Evolutionary conservation across 768 basidiomycete genomes (phyloP).

Genomic region (Basidioascus undulatus): DNA sequence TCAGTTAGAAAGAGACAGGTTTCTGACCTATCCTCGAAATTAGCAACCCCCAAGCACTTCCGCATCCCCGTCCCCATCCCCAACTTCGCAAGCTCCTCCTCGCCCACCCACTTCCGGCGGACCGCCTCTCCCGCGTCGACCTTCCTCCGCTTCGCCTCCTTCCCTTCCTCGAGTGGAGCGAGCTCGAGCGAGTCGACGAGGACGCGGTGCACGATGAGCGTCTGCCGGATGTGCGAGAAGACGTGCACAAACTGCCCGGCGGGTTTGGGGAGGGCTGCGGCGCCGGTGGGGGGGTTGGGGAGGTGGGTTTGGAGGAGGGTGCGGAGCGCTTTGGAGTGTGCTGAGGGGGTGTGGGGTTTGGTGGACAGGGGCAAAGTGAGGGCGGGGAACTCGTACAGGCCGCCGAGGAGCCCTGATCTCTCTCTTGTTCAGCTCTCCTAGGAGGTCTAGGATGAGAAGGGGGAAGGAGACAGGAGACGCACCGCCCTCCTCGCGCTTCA

Average conservation of each 20-base stretch:
- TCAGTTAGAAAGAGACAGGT: too few relatives aligned
- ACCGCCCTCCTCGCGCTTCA: slow-evolving; percentile 68
- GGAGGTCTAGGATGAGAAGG: not conserved
- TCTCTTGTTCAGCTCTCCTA: not conserved
- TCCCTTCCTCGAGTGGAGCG: not conserved
- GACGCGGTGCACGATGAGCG: slow-evolving; percentile 14
- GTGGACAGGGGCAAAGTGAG: slow-evolving; percentile 24
- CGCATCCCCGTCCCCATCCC: too few relatives aligned
- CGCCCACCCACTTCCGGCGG: too few relatives aligned
- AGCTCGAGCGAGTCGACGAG: slow-evolving; percentile 1
- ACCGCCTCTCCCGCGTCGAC: too few relatives aligned
- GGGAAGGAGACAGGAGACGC: not conserved
- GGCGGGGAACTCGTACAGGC: slow-evolving; percentile 70
- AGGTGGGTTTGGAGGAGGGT: not conserved
- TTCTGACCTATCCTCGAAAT: too few relatives aligned
- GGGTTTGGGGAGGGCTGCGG: slow-evolving; percentile 13
- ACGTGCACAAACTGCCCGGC: slow-evolving; percentile 49
- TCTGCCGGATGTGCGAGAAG: slow-evolving; percentile 78
- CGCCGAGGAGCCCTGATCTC: slow-evolving; percentile 84
- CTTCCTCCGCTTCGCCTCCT: too few relatives aligned
- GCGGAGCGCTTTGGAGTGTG: not conserved
- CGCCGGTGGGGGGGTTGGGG: not conserved
- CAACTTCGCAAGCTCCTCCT: too few relatives aligned
- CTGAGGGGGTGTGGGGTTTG: not conserved
- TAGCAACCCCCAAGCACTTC: too few relatives aligned